Conservation (phyloP, 2,329 filamentous ascomycete genomes). For the Xylaria sp. region DNA sequence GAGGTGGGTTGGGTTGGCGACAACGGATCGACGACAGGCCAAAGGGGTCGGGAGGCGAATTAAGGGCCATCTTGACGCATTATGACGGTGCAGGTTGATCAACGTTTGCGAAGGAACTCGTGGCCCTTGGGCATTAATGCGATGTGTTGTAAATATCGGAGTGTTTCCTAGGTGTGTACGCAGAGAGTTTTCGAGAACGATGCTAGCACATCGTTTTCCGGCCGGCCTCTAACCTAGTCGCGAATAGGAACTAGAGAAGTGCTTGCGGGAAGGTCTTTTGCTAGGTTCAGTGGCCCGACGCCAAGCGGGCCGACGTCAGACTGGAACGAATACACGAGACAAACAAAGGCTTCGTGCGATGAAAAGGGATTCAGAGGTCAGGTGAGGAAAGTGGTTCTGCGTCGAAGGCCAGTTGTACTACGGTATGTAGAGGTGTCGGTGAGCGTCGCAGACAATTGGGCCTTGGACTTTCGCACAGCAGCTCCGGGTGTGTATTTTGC, state of each 20-base stretch:
- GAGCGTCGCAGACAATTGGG: not conserved
- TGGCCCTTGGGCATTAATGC: slow-evolving; percentile 17
- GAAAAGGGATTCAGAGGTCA: not conserved
- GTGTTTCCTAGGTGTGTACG: too few relatives aligned
- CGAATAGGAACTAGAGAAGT: too few relatives aligned
- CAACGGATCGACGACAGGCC: slow-evolving; percentile 6
- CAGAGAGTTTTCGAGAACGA: too few relatives aligned
- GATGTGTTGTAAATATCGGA: slow-evolving; percentile 2
- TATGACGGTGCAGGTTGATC: slow-evolving; percentile 16
- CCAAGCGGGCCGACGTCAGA: not conserved
- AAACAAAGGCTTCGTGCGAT: not conserved
- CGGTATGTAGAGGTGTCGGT: too few relatives aligned
- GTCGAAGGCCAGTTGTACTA: not conserved
- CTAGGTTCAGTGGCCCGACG: too few relatives aligned
- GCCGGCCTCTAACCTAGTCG: not conserved
- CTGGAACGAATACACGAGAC: not conserved
- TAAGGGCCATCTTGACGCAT: slow-evolving; percentile 27
- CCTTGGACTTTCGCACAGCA: too few relatives aligned
- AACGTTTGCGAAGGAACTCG: not conserved
- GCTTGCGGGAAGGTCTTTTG: too few relatives aligned
- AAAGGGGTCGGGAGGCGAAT: slow-evolving; percentile 19
- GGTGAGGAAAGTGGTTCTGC: not conserved
- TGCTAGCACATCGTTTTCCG: too few relatives aligned
- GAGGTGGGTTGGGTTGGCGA: slow-evolving; percentile 13
- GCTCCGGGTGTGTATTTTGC: too few relatives aligned